phyloP scores from a whole-genome alignment of 139 green algal species.

The Zygnema circumcarinatum region DNA sequence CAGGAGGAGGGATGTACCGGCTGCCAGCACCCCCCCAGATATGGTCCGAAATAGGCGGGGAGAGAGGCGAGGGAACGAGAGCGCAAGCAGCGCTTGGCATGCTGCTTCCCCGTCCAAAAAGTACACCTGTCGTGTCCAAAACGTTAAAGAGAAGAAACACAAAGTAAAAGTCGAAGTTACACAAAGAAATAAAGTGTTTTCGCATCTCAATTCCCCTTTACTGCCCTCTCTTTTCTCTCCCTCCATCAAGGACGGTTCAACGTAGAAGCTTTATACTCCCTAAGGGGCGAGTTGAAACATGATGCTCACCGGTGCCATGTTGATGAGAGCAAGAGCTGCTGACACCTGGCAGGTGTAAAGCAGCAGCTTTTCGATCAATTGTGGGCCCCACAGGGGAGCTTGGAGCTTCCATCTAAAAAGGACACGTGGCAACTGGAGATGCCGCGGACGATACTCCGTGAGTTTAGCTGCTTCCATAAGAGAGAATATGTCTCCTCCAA shows the following conservation, averaged over 20 bases:
- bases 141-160: too few species aligned
- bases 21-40: background rate
- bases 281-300: too few species aligned
- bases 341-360: conserved; percentile 64
- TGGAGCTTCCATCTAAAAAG: background rate
- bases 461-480: background rate
- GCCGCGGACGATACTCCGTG: background rate
- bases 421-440: background rate
- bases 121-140: conserved; percentile 48
- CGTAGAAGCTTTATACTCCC: too few species aligned
- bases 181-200: too few species aligned
- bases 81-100: conserved; percentile 37
- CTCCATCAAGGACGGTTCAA: too few species aligned
- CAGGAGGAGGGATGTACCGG: background rate
- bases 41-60: background rate
- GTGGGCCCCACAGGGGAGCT: background rate
- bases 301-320: conserved; percentile 65
- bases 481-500: background rate
- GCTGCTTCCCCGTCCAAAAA: conserved; percentile 64
- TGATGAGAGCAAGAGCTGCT: conserved; percentile 62
- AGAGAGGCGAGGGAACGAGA: background rate
- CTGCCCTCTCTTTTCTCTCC: too few species aligned
- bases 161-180: too few species aligned
- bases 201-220: too few species aligned
- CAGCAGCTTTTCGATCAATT: conserved; percentile 60